Evolutionary conservation across 306 rosid species (phyloP).

Genomic region (Cicer yamashitae): DNA sequence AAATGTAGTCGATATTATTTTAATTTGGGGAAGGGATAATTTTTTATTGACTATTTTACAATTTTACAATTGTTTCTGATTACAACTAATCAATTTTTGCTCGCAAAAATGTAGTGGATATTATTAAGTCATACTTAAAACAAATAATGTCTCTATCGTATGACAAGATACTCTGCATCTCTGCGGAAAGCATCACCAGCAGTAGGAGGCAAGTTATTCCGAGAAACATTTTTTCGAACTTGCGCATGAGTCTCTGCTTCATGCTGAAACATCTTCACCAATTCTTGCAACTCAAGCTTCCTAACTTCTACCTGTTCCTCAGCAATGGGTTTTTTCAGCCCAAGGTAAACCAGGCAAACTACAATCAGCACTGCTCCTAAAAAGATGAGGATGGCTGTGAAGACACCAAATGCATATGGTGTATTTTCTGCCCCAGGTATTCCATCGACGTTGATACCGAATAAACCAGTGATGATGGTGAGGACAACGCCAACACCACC

Average conservation of each 20-base stretch:
- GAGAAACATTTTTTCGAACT: conserved; percentile 59
- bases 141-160: conserved; percentile 43
- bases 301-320: conserved; percentile 74
- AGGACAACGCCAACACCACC: conserved; percentile 89
- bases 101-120: neutral
- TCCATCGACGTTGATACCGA: conserved; percentile 95
- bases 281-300: conserved; percentile 77
- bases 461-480: conserved; percentile 80
- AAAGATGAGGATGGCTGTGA: conserved; percentile 63
- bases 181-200: conserved; percentile 59
- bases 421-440: conserved; percentile 73
- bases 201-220: conserved; percentile 78
- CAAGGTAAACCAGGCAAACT: conserved; percentile 76
- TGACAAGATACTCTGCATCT: conserved; percentile 54
- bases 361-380: conserved; percentile 62
- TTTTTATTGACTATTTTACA: too few species aligned
- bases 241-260: conserved; percentile 95
- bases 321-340: conserved; percentile 65
- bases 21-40: too few species aligned
- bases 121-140: neutral
- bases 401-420: conserved; percentile 86
- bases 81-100: neutral
- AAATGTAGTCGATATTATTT: too few species aligned
- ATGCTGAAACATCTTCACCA: conserved; percentile 84
- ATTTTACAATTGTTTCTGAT: too few species aligned